These are phyloP conservation scores for Avena insularis DNA, from an alignment of 176 grass and related monocot genomes.

Conservation along the genomic window DNA sequence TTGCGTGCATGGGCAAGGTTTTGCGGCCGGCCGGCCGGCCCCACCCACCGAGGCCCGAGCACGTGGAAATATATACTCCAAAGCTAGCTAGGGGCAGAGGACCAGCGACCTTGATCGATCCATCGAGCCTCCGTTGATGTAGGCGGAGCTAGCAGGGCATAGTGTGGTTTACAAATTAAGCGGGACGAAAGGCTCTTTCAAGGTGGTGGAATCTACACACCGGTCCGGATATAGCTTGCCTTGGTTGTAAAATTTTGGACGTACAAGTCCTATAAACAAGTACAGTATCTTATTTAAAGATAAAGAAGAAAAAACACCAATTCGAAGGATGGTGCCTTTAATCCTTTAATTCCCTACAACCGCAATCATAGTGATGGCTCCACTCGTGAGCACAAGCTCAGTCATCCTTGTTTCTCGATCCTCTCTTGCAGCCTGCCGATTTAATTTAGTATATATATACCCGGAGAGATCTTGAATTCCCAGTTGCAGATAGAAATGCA, in stretches of 20 bases:
- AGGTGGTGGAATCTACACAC: too few relatives aligned
- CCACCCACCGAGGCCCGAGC: conserved; percentile 28
- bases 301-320: background rate
- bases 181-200: too few relatives aligned
- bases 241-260: too few relatives aligned
- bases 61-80: conserved; percentile 29
- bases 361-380: background rate
- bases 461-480: background rate
- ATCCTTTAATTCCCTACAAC: background rate
- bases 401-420: too few relatives aligned
- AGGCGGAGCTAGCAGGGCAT: too few relatives aligned
- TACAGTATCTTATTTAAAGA: too few relatives aligned
- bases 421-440: too few relatives aligned
- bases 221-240: too few relatives aligned
- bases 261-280: too few relatives aligned
- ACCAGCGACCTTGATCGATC: background rate
- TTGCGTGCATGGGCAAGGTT: conserved; percentile 89
- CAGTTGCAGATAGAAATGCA: conserved; percentile 9
- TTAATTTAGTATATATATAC: too few relatives aligned
- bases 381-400: too few relatives aligned
- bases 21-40: conserved; percentile 19
- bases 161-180: too few relatives aligned
- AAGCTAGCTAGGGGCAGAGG: background rate
- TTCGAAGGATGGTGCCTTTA: background rate
- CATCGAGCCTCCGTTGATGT: background rate